These are phyloP conservation scores for Eucalyptus camaldulensis DNA, from an alignment of 345 rosid genomes.

Conservation along the genomic window DNA sequence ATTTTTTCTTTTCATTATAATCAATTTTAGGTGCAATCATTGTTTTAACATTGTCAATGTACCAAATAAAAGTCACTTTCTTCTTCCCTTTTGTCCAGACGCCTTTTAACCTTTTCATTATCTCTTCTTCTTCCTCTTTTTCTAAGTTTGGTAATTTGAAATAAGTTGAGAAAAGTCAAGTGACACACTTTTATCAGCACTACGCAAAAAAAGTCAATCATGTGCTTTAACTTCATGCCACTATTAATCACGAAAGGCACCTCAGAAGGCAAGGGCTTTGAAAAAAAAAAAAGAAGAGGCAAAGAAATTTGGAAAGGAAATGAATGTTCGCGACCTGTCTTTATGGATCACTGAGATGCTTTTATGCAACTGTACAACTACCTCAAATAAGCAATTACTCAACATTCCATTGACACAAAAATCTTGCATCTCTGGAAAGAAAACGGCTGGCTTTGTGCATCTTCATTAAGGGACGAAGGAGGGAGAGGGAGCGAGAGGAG, in stretches of 20 bases:
- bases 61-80: background rate
- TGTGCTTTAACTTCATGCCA: background rate
- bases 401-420: background rate
- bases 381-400: background rate
- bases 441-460: background rate
- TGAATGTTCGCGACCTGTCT: background rate
- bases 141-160: background rate
- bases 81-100: background rate
- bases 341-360: background rate
- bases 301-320: background rate
- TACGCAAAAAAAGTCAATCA: background rate
- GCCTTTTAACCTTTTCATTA: background rate
- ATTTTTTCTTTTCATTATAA: too few species aligned
- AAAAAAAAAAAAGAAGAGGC: background rate
- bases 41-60: background rate
- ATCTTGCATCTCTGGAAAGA: background rate
- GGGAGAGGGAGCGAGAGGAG: background rate
- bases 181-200: background rate
- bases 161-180: background rate
- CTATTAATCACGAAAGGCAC: background rate
- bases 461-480: background rate
- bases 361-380: background rate
- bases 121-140: background rate
- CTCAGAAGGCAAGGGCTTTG: background rate
- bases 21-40: too few species aligned